phyloP scores from a whole-genome alignment of 495 filamentous ascomycete genomes.

The Platismatia glauca region DNA sequence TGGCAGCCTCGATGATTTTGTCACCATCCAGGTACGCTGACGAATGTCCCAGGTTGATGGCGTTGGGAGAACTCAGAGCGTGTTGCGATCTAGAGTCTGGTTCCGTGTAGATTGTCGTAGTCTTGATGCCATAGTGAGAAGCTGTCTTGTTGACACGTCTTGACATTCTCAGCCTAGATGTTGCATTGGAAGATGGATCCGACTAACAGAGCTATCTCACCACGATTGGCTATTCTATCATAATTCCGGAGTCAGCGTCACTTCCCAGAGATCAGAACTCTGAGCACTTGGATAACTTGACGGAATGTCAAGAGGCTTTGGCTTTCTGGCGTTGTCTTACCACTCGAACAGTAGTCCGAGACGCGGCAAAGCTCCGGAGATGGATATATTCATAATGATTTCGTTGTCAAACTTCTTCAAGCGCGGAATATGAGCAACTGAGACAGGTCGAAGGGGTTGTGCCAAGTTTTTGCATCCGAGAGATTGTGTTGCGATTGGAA shows the following conservation, averaged over 20 bases:
- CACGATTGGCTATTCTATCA: conserved; percentile 95
- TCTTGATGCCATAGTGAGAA: conserved; percentile 77
- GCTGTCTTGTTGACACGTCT: conserved; percentile 83
- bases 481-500: not conserved
- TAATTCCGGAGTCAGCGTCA: conserved; percentile 33
- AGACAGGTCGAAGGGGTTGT: not conserved
- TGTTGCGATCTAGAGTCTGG: conserved; percentile 83
- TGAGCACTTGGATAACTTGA: not conserved
- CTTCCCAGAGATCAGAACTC: not conserved
- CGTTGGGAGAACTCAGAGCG: conserved; percentile 71
- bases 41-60: conserved; percentile 71
- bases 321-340: not conserved
- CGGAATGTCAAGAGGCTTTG: not conserved
- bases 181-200: not conserved
- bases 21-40: conserved; percentile 88
- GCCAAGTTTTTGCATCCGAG: not conserved
- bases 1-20: conserved; percentile 79
- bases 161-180: not conserved
- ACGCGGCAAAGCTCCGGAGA: not conserved
- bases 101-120: conserved; percentile 91
- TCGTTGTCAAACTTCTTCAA: not conserved
- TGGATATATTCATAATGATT: not conserved
- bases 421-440: not conserved
- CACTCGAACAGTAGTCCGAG: not conserved
- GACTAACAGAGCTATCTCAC: conserved; percentile 81